Base-by-base conservation (phyloP, 2,329 filamentous ascomycete genomes). In the Decorospora gaudefroyi region DNA sequence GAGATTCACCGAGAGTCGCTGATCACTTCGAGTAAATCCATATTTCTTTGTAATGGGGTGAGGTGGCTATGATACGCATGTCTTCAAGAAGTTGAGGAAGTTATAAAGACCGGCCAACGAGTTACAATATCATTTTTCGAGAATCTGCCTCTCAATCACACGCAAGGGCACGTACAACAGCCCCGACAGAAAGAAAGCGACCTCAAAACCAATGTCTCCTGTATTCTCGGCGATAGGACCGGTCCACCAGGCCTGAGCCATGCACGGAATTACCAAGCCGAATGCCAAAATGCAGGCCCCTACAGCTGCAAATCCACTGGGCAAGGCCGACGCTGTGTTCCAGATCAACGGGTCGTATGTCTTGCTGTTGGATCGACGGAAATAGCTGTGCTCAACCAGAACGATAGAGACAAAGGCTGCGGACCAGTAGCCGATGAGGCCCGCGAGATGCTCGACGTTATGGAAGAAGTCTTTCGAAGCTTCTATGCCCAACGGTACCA, bases 131-230 rank as follows among this genome's bases (percentile, higher is more conserved):
- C 54, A 23, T 33, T 56, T 12, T n/a, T n/a, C n/a, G n/a, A n/a
- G n/a, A n/a, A 50, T 28, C 44, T 41, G 64, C 36, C 46, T 68
- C 63, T 78, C 75, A 27, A 73, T 15, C 35, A 55, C 57, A 23
- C 75, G 61, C 25, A 77, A 58, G 3, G 74, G 74, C 5, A 76
- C 43, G 49, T 78, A 78, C 16, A 77, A 51, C 42, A 74, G 29
- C n/a, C 66, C 67, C 6, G 72, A 73, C 8, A 77, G 61, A 18
- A 74, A 73, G 57, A 85, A 78, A 0, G 82, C 82, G 62, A 83
- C 68, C 70, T 86, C 83, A 44, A 86, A 85, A 0, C 83, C 84
- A 61, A 86, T 79, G 51, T 86, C 83, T 0, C 83, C 83, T 8
- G 82, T 83, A 23, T 57, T 76, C 64, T 75, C 67, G 0, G 81